Conservation (phyloP, 2,329 filamentous ascomycete genomes). For the Gliomastix tumulicola region DNA sequence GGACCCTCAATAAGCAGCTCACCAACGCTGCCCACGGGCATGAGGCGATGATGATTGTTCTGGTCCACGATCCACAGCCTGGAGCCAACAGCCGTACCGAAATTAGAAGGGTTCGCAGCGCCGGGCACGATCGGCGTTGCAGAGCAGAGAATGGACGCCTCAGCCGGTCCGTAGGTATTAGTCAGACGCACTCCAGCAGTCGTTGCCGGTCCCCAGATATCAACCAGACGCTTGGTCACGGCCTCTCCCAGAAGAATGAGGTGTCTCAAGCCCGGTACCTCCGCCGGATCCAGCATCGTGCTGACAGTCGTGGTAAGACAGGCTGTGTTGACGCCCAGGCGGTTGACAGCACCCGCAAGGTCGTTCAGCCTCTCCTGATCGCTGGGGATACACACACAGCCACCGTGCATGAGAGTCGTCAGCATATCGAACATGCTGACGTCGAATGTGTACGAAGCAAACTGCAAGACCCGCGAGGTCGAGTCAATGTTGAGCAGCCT, state of each 20-base stretch:
- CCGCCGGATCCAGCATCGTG: conserved; percentile 1
- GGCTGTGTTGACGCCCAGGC: conserved; percentile 1
- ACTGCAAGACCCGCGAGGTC: not conserved
- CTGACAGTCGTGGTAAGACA: conserved; percentile 1
- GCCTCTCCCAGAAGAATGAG: conserved; percentile 1
- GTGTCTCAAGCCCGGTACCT: conserved; percentile 1
- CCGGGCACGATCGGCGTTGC: no score
- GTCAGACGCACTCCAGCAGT: not conserved
- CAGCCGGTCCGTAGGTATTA: conserved; percentile 12
- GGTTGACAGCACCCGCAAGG: conserved; percentile 1
- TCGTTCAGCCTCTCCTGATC: conserved; percentile 2
- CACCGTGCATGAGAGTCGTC: conserved; percentile 26
- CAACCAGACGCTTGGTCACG: conserved; percentile 5
- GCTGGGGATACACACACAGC: conserved; percentile 25
- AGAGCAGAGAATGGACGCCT: conserved; percentile 3
- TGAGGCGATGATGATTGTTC: not conserved
- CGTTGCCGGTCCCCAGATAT: no score
- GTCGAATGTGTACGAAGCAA: conserved; percentile 24
- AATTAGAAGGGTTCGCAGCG: no score
- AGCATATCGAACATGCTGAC: conserved; percentile 27
- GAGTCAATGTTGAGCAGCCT: not conserved
- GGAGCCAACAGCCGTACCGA: conserved; percentile 6
- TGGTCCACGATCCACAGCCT: conserved; percentile 14
- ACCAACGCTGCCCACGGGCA: conserved; percentile 13
- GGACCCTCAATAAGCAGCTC: conserved; percentile 40